These are phyloP conservation scores for Furcasterigmium furcatum DNA, from an alignment of 2,329 filamentous ascomycete genomes.

Conservation along the genomic window DNA sequence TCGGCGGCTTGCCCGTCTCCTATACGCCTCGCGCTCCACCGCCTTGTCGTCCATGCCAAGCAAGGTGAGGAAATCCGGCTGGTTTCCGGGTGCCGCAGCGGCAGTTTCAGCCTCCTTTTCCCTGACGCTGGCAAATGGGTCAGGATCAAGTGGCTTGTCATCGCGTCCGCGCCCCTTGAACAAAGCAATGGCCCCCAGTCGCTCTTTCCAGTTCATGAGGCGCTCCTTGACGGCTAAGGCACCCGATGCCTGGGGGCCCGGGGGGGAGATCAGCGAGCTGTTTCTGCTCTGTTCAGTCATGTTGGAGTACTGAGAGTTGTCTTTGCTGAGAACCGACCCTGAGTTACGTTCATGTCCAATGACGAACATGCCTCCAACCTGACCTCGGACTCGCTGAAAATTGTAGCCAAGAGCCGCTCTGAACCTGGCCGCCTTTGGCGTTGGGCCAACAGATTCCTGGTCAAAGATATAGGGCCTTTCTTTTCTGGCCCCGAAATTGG, in stretches of 20 bases:
- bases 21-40: slow-evolving; percentile 31
- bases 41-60: slow-evolving; percentile 38
- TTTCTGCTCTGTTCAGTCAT: slow-evolving; percentile 30
- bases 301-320: slow-evolving; percentile 20
- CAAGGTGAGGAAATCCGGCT: slow-evolving; percentile 41
- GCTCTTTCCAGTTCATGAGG: slow-evolving; percentile 42
- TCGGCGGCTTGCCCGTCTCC: slow-evolving; percentile 24
- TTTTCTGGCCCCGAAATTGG: slow-evolving; percentile 15
- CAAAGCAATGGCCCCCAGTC: slow-evolving; percentile 34
- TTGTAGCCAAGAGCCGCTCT: slow-evolving; percentile 34
- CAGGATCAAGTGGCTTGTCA: slow-evolving; percentile 19
- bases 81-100: slow-evolving; percentile 13
- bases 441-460: slow-evolving; percentile 46
- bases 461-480: slow-evolving; percentile 35
- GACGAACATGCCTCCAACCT: slow-evolving; percentile 18
- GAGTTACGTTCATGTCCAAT: neutral
- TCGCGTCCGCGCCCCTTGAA: slow-evolving; percentile 31
- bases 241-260: neutral
- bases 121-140: slow-evolving; percentile 20
- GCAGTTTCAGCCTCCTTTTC: slow-evolving; percentile 16
- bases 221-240: slow-evolving; percentile 29
- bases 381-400: slow-evolving; percentile 28
- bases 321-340: slow-evolving; percentile 18
- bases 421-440: slow-evolving; percentile 37
- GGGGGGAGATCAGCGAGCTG: slow-evolving; percentile 22